These are phyloP conservation scores for Tricholoma flavovirens DNA, from an alignment of 768 basidiomycete genomes.

Conservation along the genomic window DNA sequence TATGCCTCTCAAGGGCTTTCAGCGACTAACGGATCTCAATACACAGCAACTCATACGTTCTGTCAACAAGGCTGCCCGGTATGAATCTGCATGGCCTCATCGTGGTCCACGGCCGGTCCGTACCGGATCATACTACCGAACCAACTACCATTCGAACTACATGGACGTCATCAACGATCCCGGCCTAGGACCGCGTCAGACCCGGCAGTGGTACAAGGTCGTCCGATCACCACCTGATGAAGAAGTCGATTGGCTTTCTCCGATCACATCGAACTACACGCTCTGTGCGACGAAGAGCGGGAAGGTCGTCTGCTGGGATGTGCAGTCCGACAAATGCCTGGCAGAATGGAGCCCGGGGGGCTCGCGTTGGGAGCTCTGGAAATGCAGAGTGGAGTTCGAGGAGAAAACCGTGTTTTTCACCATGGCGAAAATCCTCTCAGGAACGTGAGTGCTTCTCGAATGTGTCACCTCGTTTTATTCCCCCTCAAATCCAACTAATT, in stretches of 20 bases:
- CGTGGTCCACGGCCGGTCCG: conserved; percentile 52
- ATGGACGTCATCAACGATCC: conserved; percentile 26
- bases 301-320: conserved; percentile 74
- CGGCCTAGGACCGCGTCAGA: conserved; percentile 7
- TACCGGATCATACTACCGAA: conserved; percentile 22
- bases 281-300: conserved; percentile 76
- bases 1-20: conserved; percentile 64
- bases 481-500: neutral
- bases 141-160: conserved; percentile 32
- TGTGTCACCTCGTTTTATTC: neutral
- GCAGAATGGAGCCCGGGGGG: conserved; percentile 65
- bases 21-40: conserved; percentile 59
- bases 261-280: conserved; percentile 70
- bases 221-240: conserved; percentile 61
- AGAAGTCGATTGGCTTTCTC: conserved; percentile 72
- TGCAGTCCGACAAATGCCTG: conserved; percentile 52
- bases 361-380: conserved; percentile 65
- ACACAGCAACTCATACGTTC: conserved; percentile 56
- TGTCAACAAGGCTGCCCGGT: conserved; percentile 56
- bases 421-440: conserved; percentile 59
- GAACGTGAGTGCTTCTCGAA: conserved; percentile 34
- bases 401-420: conserved; percentile 67
- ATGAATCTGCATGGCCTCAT: conserved; percentile 57
- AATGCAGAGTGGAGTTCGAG: conserved; percentile 73
- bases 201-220: conserved; percentile 56